These are phyloP conservation scores for Pleurotus cornucopiae DNA, from an alignment of 768 basidiomycete genomes.

Conservation along the genomic window DNA sequence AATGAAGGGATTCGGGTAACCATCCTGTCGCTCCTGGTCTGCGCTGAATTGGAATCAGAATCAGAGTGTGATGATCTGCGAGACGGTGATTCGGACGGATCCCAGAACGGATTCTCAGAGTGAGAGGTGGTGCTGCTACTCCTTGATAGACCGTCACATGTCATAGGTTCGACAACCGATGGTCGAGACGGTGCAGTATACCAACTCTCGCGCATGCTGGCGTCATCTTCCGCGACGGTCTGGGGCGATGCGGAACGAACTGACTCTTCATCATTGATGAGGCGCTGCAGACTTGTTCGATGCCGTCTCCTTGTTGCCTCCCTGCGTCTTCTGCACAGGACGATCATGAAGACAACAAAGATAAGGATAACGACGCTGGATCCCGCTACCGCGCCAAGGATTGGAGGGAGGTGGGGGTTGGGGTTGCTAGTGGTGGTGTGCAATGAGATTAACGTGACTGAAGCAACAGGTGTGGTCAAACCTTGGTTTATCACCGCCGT, in stretches of 20 bases:
- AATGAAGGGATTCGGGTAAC: neutral
- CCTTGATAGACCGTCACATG: neutral
- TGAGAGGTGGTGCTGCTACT: neutral
- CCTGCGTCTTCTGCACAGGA: neutral
- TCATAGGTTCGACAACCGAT: neutral
- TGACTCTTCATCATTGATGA: neutral
- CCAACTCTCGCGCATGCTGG: neutral
- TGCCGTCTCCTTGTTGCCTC: neutral
- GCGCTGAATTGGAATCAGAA: neutral
- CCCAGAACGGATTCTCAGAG: conserved; percentile 7
- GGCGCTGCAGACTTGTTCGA: neutral
- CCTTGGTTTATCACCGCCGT: no score
- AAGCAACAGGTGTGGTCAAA: no score
- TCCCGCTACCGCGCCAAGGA: neutral
- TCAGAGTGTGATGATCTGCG: neutral
- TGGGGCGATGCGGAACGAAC: neutral
- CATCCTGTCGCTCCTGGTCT: neutral
- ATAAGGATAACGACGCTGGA: neutral
- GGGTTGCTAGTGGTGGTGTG: neutral
- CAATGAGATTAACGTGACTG: no score
- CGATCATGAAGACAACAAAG: neutral
- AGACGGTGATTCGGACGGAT: neutral
- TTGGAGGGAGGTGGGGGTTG: neutral
- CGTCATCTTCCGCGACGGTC: neutral
- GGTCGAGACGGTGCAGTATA: neutral